Evolutionary conservation across 1,284 basidiomycete species (phyloP), one percentile per base, ranked within the genome.

Genomic region (Apiotrichum veenhuisii): DNA sequence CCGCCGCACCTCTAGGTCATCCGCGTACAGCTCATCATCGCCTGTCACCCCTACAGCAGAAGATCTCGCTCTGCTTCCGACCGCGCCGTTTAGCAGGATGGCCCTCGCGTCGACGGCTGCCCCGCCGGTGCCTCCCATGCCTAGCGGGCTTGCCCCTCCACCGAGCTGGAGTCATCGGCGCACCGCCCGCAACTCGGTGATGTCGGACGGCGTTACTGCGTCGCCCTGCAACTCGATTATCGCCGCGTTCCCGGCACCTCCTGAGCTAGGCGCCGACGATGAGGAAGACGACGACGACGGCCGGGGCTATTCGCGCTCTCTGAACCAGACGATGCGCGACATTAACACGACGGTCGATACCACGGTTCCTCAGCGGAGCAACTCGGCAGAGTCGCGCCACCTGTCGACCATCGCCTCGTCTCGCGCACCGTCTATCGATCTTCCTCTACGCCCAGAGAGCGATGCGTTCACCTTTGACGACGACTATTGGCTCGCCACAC

Each of bases 401-500:
- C 33, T 20, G 22, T 26, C 42, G 11, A 4, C 42, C 3, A 14
- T 18, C 3, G 15, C 42, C 14, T 25, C 23, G 23, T 23, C 7
- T 3, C 42, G 23, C 17, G 17, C 42, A 14, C 23, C 23, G 14
- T 17, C 42, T 2, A 18, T 43, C 25, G 15, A 27, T 20, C 42
- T 14, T 12, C 15, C 26, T 7, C 2, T 27, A 1, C 46, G 46
- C 8, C 46, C 46, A n/a, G 46, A 48, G 26, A 48, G 46, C 34
- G 46, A 48, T 25, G 46, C 46, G 2, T 48, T 48, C 23, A 37
- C 12, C 33, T 48, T 48, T 36, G 46, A 48, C n/a, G 46, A 25
- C 14, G 46, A 48, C 22, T 48, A 48, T 20, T 48, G 46, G 46
- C 46, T 48, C 20, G 34, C 34, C 9, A 36, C 30, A 3, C 46